Conservation (phyloP, 352 stramenopile genomes). For the Globisporangium ultimum region DNA sequence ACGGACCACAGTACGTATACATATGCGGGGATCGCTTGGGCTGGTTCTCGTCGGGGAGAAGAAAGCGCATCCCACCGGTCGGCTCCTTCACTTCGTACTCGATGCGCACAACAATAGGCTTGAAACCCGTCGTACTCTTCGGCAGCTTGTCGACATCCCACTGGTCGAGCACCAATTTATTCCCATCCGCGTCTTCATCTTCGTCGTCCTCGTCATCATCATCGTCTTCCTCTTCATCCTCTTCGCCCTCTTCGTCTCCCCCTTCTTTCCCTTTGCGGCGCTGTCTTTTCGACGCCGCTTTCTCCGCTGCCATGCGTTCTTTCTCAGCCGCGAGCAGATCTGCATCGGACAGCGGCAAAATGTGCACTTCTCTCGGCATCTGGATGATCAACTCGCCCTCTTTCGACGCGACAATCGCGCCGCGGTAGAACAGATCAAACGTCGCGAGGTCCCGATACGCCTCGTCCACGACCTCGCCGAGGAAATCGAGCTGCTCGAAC, state of each 20-base stretch:
- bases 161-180: slow-evolving; percentile 41
- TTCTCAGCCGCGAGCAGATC: slow-evolving; percentile 12
- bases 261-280: slow-evolving; percentile 25
- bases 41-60: slow-evolving; percentile 67
- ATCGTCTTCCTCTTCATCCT: slow-evolving; percentile 33
- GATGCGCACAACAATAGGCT: slow-evolving; percentile 63
- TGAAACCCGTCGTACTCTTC: slow-evolving; percentile 65
- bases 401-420: slow-evolving; percentile 79
- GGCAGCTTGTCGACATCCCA: slow-evolving; percentile 74
- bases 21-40: slow-evolving; percentile 76
- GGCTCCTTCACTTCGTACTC: slow-evolving; percentile 81
- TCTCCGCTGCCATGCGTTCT: slow-evolving; percentile 9
- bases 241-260: slow-evolving; percentile 32
- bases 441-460: slow-evolving; percentile 73
- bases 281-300: slow-evolving; percentile 12
- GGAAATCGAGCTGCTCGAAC: slow-evolving; percentile 84
- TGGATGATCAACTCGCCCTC: slow-evolving; percentile 81
- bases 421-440: slow-evolving; percentile 84
- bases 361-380: slow-evolving; percentile 54
- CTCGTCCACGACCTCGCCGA: slow-evolving; percentile 74
- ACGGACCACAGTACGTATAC: slow-evolving; percentile 85
- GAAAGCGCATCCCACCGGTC: slow-evolving; percentile 58
- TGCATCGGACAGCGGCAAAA: slow-evolving; percentile 37
- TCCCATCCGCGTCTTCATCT: slow-evolving; percentile 22
- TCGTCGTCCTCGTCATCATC: slow-evolving; percentile 38